Evolutionary conservation across 2,329 filamentous ascomycete genomes (phyloP).

Genomic region (Thyridium curvatum): DNA sequence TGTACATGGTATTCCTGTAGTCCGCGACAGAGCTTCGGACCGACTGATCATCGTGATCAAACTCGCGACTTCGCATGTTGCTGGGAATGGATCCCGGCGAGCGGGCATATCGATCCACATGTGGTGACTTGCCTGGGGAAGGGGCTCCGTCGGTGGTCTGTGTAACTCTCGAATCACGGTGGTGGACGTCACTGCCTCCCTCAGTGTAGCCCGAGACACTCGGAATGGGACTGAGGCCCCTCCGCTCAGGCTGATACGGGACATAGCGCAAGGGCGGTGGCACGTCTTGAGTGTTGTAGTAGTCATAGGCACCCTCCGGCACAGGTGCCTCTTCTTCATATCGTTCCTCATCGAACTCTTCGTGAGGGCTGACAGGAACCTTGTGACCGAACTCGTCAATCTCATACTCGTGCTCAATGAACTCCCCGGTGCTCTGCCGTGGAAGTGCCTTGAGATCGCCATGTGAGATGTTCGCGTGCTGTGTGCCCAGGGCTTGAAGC

Average conservation of each 20-base stretch:
- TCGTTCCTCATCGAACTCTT: conserved; percentile 38
- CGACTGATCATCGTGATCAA: conserved; percentile 55
- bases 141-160: conserved; percentile 47
- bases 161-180: conserved; percentile 49
- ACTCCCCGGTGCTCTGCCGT: conserved; percentile 34
- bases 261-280: conserved; percentile 59
- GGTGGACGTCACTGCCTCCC: conserved; percentile 52
- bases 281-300: conserved; percentile 55
- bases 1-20: conserved; percentile 43
- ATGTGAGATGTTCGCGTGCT: conserved; percentile 59
- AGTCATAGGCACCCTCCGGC: conserved; percentile 35
- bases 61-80: conserved; percentile 41
- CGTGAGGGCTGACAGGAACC: conserved; percentile 26
- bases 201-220: conserved; percentile 85
- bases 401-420: conserved; percentile 38
- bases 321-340: conserved; percentile 10
- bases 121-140: conserved; percentile 53
- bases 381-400: conserved; percentile 38
- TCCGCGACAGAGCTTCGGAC: conserved; percentile 48
- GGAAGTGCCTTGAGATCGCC: conserved; percentile 51
- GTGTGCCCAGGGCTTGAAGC: conserved; percentile 57
- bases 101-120: conserved; percentile 30
- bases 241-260: conserved; percentile 62
- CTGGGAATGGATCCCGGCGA: conserved; percentile 52
- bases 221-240: conserved; percentile 80